Percentiles rank a stretch among this genome's conserved stretches.
These are phyloP conservation scores for Akebia trifoliata DNA, from an alignment of 164 flowering plant genomes.

Conservation along the genomic window DNA sequence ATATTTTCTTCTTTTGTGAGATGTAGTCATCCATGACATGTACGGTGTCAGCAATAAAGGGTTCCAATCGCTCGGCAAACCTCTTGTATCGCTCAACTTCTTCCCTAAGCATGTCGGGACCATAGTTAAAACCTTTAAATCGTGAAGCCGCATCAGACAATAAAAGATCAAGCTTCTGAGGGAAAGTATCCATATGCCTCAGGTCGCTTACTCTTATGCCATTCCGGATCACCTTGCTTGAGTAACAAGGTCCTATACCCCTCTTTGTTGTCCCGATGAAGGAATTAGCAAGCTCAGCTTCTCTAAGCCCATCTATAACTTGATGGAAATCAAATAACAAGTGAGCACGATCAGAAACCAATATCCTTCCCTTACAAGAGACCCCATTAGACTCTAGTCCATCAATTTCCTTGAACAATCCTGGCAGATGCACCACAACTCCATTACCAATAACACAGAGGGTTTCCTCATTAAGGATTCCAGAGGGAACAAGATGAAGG, in stretches of 20 bases:
- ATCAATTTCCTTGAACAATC: slow-evolving; percentile 79
- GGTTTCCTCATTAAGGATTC: slow-evolving; percentile 92
- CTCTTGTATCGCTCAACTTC: slow-evolving; percentile 82
- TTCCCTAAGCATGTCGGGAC: slow-evolving; percentile 62
- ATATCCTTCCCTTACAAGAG: slow-evolving; percentile 76
- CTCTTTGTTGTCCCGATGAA: slow-evolving; percentile 93
- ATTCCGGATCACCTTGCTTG: slow-evolving; percentile 82
- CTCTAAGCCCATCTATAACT: slow-evolving; percentile 82
- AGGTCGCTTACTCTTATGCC: slow-evolving; percentile 89
- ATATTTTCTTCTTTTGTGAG: slow-evolving; percentile 60
- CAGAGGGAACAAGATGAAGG: slow-evolving; percentile 94
- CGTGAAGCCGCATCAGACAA: slow-evolving; percentile 80
- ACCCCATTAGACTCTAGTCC: slow-evolving; percentile 82
- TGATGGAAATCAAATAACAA: slow-evolving; percentile 90
- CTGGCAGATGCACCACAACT: slow-evolving; percentile 92
- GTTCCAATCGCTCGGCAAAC: slow-evolving; percentile 85
- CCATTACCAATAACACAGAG: slow-evolving; percentile 93
- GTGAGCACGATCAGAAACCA: slow-evolving; percentile 95
- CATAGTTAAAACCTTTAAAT: slow-evolving; percentile 59
- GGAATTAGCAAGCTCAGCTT: slow-evolving; percentile 82
- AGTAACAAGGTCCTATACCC: slow-evolving; percentile 93
- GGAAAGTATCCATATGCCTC: slow-evolving; percentile 93
- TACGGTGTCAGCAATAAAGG: slow-evolving; percentile 84
- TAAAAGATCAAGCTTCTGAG: slow-evolving; percentile 81
- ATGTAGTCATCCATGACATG: slow-evolving; percentile 77